A percentile compares a stretch with the other conserved stretches of the same genome.
These are phyloP conservation scores for Mycothermus thermophilus DNA, from an alignment of 495 filamentous ascomycete species.

Conservation along the genomic window DNA sequence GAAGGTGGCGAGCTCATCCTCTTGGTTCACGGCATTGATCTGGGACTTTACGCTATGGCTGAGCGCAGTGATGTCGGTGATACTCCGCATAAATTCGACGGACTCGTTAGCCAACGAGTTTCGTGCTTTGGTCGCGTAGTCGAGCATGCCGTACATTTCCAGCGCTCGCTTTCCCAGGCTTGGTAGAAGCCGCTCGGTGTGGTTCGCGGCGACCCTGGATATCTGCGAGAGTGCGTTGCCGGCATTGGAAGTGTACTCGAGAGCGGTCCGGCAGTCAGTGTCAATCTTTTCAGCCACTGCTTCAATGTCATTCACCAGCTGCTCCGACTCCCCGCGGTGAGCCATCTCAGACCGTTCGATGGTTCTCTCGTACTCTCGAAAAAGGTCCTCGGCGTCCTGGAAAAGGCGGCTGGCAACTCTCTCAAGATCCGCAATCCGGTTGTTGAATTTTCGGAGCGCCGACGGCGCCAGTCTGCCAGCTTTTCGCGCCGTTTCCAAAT, in stretches of 20 bases:
- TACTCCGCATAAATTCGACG: slow-evolving; percentile 59
- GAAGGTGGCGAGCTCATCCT: slow-evolving; percentile 56
- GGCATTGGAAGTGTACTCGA: slow-evolving; percentile 49
- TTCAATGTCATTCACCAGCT: slow-evolving; percentile 71
- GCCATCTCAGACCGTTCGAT: slow-evolving; percentile 29
- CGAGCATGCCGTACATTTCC: slow-evolving; percentile 65
- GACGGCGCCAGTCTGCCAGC: slow-evolving; percentile 41
- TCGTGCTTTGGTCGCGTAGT: slow-evolving; percentile 47
- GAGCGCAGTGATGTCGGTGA: slow-evolving; percentile 62
- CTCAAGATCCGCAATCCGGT: slow-evolving; percentile 33
- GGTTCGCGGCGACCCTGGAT: slow-evolving; percentile 72
- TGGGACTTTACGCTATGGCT: slow-evolving; percentile 55
- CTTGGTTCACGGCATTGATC: slow-evolving; percentile 55
- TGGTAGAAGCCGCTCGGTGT: slow-evolving; percentile 80
- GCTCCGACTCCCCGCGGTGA: slow-evolving; percentile 27
- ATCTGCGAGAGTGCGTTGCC: slow-evolving; percentile 66
- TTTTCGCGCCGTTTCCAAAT: slow-evolving; percentile 48
- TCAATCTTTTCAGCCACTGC: slow-evolving; percentile 72
- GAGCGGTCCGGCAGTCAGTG: slow-evolving; percentile 70
- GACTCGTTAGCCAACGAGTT: slow-evolving; percentile 44
- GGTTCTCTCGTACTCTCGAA: slow-evolving; percentile 34
- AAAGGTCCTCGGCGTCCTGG: slow-evolving; percentile 30
- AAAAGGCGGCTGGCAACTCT: slow-evolving; percentile 32
- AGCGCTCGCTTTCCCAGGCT: slow-evolving; percentile 52
- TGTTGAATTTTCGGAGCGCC: slow-evolving; percentile 31